phyloP scores from a whole-genome alignment of 2,329 filamentous ascomycete species.

The Fusarium sp. region DNA sequence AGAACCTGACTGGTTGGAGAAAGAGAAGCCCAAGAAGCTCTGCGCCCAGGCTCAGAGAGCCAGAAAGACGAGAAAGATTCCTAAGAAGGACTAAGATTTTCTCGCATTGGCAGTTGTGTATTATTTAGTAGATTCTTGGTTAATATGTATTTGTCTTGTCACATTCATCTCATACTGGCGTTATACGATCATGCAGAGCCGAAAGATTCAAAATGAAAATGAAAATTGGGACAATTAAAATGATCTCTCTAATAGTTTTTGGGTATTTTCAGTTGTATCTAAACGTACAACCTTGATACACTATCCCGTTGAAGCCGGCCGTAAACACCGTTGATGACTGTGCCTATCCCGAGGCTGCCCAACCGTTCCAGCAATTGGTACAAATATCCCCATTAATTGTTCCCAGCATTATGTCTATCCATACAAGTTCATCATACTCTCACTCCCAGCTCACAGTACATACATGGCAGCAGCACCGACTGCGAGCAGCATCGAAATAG shows the following conservation, averaged over 20 bases:
- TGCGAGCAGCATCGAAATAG: conserved; percentile 58
- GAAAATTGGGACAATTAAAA: neutral
- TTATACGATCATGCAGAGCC: neutral
- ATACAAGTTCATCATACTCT: conserved; percentile 3
- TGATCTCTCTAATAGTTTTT: conserved; percentile 26
- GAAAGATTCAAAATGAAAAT: neutral
- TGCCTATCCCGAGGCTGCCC: conserved; percentile 36
- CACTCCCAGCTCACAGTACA: conserved; percentile 43
- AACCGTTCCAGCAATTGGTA: conserved; percentile 40
- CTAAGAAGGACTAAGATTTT: conserved; percentile 18
- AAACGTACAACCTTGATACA: conserved; percentile 22
- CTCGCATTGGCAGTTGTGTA: neutral
- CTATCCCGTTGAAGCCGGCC: conserved; percentile 13
- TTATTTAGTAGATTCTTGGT: neutral
- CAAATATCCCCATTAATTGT: conserved; percentile 40
- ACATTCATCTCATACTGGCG: neutral
- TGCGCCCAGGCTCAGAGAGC: conserved; percentile 77
- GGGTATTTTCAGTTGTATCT: conserved; percentile 26
- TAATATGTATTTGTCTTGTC: neutral
- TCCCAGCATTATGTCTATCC: conserved; percentile 31
- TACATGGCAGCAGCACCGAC: conserved; percentile 60
- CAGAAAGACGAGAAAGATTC: conserved; percentile 62
- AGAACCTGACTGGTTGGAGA: conserved; percentile 71
- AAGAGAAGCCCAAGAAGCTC: conserved; percentile 70
- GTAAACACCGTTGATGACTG: conserved; percentile 25